These are phyloP conservation scores for Adansonia rubrostipa DNA, from an alignment of 441 rosid species.

Conservation along the genomic window DNA sequence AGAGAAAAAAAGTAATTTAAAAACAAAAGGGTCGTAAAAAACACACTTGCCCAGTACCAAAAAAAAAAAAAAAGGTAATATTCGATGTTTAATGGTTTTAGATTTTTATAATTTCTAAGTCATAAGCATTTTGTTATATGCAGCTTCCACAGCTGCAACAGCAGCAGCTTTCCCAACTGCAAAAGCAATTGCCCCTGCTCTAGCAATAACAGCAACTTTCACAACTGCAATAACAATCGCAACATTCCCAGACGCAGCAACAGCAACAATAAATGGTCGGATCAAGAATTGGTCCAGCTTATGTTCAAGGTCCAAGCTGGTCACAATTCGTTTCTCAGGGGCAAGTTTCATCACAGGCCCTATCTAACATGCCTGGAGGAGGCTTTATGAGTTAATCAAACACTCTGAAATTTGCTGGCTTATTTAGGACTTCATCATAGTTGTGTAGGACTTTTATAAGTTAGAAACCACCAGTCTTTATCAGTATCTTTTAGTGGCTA, in stretches of 20 bases:
- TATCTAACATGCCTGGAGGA: conserved; percentile 70
- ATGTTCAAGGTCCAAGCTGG: conserved; percentile 71
- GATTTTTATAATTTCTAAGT: no score
- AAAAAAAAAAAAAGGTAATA: no score
- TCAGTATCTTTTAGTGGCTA: not conserved
- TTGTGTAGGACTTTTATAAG: not conserved
- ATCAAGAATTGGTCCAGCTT: conserved; percentile 71
- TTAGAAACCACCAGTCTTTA: not conserved
- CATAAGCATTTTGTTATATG: no score
- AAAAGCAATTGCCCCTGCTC: conserved; percentile 37
- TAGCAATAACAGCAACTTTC: conserved; percentile 37
- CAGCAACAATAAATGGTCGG: conserved; percentile 81
- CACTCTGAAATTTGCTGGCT: not conserved
- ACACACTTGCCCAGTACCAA: no score
- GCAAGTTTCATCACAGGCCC: conserved; percentile 75
- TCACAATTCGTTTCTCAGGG: conserved; percentile 66
- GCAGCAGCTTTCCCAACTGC: no score
- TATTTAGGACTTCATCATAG: not conserved
- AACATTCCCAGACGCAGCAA: conserved; percentile 30
- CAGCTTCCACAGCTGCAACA: conserved; percentile 37
- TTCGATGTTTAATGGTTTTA: no score
- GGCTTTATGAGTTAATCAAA: conserved; percentile 75
- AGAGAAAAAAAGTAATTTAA: no score
- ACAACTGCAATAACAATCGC: conserved; percentile 32
- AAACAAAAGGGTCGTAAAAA: no score